Percentiles rank a stretch among this genome's conserved stretches.
phyloP scores from a whole-genome alignment of 768 basidiomycete genomes.

The Termitomyces sp. region DNA sequence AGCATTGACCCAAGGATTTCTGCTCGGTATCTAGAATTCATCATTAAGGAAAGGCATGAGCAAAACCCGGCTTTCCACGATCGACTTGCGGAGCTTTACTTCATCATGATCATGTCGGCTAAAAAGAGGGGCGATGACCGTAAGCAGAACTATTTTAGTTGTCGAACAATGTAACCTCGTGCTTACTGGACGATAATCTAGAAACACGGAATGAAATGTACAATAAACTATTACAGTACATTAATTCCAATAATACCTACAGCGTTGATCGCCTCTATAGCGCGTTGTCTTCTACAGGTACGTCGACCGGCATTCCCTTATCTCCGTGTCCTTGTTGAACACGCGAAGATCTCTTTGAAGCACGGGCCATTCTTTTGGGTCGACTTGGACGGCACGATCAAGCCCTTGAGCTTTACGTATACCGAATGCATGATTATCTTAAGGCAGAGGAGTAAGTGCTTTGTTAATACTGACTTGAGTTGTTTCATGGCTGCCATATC shows the following conservation, averaged over 20 bases:
- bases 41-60: slow-evolving; percentile 73
- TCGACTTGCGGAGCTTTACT: slow-evolving; percentile 82
- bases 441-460: slow-evolving; percentile 82
- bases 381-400: slow-evolving; percentile 87
- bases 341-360: slow-evolving; percentile 74
- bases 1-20: slow-evolving; percentile 63
- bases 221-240: slow-evolving; percentile 69
- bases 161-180: background rate
- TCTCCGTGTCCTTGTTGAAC: background rate
- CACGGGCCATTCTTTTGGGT: slow-evolving; percentile 87
- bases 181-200: slow-evolving; percentile 17
- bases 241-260: slow-evolving; percentile 65
- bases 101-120: slow-evolving; percentile 55
- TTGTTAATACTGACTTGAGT: background rate
- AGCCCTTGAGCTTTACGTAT: slow-evolving; percentile 92
- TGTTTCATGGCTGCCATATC: slow-evolving; percentile 2
- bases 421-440: slow-evolving; percentile 72
- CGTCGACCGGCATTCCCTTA: slow-evolving; percentile 9
- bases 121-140: slow-evolving; percentile 57
- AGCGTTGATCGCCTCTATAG: slow-evolving; percentile 77
- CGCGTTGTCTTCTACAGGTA: slow-evolving; percentile 77
- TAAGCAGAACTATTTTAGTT: slow-evolving; percentile 21
- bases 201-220: slow-evolving; percentile 49
- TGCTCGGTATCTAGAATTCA: slow-evolving; percentile 76
- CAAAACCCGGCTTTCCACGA: slow-evolving; percentile 71